Conservation (phyloP, 129 eudicot species). For the Erigeron canadensis region DNA sequence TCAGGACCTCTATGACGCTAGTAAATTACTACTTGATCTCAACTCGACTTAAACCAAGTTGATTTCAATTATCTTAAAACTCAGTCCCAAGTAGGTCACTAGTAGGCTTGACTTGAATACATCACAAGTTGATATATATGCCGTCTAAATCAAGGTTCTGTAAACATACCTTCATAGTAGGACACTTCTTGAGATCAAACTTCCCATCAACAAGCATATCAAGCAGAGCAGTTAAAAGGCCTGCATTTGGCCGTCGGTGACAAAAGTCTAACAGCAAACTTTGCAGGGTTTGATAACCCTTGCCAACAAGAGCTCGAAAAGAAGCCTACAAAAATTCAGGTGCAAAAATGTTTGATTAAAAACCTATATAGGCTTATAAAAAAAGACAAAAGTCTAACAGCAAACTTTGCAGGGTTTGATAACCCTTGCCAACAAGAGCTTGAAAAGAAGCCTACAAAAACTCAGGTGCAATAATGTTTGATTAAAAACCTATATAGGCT, state of each 20-base stretch:
- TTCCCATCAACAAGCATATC: conserved; percentile 99
- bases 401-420: conserved; percentile 80
- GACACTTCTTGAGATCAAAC: conserved; percentile 65
- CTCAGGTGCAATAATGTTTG: conserved; percentile 12
- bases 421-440: conserved; percentile 92
- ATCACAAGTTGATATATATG: neutral
- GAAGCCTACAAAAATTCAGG: conserved; percentile 52
- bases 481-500: conserved; percentile 1
- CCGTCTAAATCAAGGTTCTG: neutral
- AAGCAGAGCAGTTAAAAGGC: conserved; percentile 68
- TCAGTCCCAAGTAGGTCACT: neutral
- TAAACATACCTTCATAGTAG: conserved; percentile 62
- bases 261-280: conserved; percentile 88
- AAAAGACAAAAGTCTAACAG: conserved; percentile 84
- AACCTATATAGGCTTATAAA: no score
- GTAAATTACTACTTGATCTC: neutral
- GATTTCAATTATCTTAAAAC: neutral
- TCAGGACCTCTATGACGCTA: neutral
- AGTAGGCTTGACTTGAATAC: neutral
- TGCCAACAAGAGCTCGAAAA: conserved; percentile 93
- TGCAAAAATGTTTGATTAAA: conserved; percentile 15
- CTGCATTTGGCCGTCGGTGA: conserved; percentile 77
- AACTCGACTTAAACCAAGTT: neutral
- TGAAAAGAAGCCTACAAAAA: conserved; percentile 72
- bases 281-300: conserved; percentile 77